These are phyloP conservation scores for Nepenthes gracilis DNA, from an alignment of 148 eudicot species.

Conservation along the genomic window DNA sequence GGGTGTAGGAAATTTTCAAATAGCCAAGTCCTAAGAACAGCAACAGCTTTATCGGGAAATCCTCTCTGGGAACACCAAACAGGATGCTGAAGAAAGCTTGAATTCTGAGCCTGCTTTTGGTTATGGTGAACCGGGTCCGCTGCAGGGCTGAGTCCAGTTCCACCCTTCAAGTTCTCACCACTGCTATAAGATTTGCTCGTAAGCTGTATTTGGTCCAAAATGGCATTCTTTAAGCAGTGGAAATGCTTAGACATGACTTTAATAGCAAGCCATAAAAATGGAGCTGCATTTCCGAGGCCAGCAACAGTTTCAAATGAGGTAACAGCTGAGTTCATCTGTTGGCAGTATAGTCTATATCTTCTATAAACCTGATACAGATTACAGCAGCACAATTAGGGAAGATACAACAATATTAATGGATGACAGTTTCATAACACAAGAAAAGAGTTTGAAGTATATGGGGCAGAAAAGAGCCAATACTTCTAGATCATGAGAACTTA, in stretches of 20 bases:
- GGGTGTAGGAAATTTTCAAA: constrained; percentile 40
- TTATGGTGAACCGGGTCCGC: constrained; percentile 12
- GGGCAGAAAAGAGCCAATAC: too few species aligned
- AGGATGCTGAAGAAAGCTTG: constrained; percentile 25
- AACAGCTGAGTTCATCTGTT: constrained; percentile 43
- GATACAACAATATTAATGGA: too few species aligned
- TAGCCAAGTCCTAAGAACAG: constrained; percentile 33
- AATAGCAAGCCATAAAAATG: constrained; percentile 30
- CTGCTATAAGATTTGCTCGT: constrained; percentile 13
- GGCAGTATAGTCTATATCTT: constrained; percentile 34
- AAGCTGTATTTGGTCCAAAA: constrained; percentile 29
- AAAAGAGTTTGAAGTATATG: too few species aligned
- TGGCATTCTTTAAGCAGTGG: constrained; percentile 38
- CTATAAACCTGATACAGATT: constrained; percentile 24
- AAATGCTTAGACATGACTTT: constrained; percentile 32
- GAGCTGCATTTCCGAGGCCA: constrained; percentile 41
- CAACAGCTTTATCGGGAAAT: constrained; percentile 37
- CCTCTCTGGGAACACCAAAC: constrained; percentile 42
- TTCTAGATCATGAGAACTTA: too few species aligned
- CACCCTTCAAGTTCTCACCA: constrained; percentile 13
- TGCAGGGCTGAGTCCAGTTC: constrained; percentile 9
- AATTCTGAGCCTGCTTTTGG: constrained; percentile 11
- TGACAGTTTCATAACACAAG: too few species aligned
- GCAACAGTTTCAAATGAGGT: constrained; percentile 39
- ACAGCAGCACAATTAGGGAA: too few species aligned